Evolutionary conservation across 1,284 basidiomycete species (phyloP).

Genomic region (Rhodotorula sp.): DNA sequence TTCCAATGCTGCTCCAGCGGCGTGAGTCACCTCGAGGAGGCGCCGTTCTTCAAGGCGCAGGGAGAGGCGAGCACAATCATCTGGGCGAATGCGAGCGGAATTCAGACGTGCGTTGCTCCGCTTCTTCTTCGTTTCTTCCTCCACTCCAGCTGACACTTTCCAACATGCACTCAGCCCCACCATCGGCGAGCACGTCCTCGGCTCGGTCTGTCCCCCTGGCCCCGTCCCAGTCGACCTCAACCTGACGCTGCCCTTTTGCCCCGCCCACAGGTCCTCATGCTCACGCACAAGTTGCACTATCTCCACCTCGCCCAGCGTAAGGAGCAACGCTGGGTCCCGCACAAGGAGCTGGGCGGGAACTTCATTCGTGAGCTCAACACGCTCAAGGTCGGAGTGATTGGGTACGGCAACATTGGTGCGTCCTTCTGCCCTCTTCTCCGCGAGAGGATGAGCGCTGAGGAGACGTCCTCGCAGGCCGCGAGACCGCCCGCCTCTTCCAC

Average conservation of each 20-base stretch:
- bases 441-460: neutral
- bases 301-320: neutral
- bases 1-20: constrained; percentile 21
- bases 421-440: neutral
- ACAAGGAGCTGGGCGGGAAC: constrained; percentile 19
- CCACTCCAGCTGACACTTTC: neutral
- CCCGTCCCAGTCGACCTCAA: neutral
- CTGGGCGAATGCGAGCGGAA: constrained; percentile 29
- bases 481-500: constrained; percentile 29
- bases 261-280: constrained; percentile 10
- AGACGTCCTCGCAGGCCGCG: constrained; percentile 17
- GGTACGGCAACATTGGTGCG: constrained; percentile 36
- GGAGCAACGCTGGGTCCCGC: constrained; percentile 25
- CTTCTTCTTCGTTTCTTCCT: neutral
- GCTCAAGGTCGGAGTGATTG: constrained; percentile 27
- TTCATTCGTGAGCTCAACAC: constrained; percentile 28
- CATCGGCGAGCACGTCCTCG: constrained; percentile 34
- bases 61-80: neutral
- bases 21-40: constrained; percentile 16
- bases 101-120: constrained; percentile 15
- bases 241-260: neutral
- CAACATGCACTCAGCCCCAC: neutral
- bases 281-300: constrained; percentile 23
- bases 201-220: neutral
- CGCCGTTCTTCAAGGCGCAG: constrained; percentile 17